phyloP scores from a whole-genome alignment of 208 protist species.

The Wallacemonas sp. region DNA sequence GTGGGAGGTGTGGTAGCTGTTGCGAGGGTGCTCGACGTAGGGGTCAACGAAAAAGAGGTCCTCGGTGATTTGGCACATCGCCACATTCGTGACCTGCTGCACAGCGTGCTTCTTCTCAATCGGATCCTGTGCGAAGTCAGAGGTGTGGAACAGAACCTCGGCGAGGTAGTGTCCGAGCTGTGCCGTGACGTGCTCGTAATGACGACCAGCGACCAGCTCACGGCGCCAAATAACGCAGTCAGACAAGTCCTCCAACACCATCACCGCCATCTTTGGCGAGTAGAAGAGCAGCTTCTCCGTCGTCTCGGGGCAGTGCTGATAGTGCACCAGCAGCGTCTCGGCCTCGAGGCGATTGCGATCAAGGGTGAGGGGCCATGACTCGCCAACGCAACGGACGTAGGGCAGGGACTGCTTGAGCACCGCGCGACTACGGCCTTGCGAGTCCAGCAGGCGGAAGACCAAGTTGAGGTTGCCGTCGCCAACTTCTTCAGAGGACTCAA shows the following conservation, averaged over 20 bases:
- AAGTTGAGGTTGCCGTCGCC: slow-evolving; percentile 41
- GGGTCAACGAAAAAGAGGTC: slow-evolving; percentile 39
- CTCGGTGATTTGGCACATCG: slow-evolving; percentile 40
- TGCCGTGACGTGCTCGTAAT: slow-evolving; percentile 30
- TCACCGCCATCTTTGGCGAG: slow-evolving; percentile 27
- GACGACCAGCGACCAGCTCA: slow-evolving; percentile 23
- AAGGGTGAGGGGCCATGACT: slow-evolving; percentile 35
- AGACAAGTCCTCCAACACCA: slow-evolving; percentile 33
- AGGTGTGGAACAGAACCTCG: slow-evolving; percentile 39
- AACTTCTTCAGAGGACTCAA: slow-evolving; percentile 25
- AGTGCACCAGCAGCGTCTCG: slow-evolving; percentile 33
- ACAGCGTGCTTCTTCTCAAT: slow-evolving; percentile 35
- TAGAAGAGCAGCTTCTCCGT: slow-evolving; percentile 35
- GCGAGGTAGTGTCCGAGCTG: slow-evolving; percentile 36
- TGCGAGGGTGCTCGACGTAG: slow-evolving; percentile 28
- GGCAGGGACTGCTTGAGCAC: slow-evolving; percentile 37
- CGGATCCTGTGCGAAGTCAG: slow-evolving; percentile 30
- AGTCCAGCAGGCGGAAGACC: slow-evolving; percentile 30
- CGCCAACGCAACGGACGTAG: slow-evolving; percentile 35
- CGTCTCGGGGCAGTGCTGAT: slow-evolving; percentile 15
- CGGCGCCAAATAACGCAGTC: slow-evolving; percentile 31
- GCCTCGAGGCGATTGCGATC: slow-evolving; percentile 43
- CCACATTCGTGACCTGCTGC: slow-evolving; percentile 33
- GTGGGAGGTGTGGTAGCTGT: slow-evolving; percentile 32
- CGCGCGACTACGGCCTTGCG: slow-evolving; percentile 20